A percentile compares a stretch with the other conserved stretches of the same genome.
These are phyloP conservation scores for Circinella minor DNA, from an alignment of 371 early-diverging fungal genomes.

Conservation along the genomic window DNA sequence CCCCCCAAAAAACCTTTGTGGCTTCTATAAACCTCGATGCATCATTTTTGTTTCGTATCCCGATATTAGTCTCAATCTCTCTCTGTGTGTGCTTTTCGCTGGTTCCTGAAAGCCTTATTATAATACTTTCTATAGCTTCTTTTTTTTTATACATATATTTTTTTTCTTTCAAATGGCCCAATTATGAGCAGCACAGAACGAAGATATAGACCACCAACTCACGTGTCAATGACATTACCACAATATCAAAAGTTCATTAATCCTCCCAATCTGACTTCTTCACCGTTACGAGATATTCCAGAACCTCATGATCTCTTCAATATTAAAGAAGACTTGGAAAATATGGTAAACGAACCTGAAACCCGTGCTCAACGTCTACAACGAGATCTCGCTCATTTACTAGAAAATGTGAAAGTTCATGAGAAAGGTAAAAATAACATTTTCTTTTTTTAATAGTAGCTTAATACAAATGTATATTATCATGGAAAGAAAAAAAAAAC, in stretches of 20 bases:
- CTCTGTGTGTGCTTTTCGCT: too few relatives aligned
- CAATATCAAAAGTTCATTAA: conserved; percentile 19
- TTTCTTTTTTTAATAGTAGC: too few relatives aligned
- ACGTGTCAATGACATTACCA: conserved; percentile 16
- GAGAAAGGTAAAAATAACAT: not conserved
- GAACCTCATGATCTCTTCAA: conserved; percentile 33
- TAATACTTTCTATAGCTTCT: too few relatives aligned
- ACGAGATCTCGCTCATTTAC: conserved; percentile 25
- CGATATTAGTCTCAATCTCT: too few relatives aligned
- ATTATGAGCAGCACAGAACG: conserved; percentile 8
- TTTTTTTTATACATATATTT: too few relatives aligned
- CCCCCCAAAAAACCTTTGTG: not conserved
- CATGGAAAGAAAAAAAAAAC: too few relatives aligned
- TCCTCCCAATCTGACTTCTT: conserved; percentile 16
- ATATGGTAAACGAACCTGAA: conserved; percentile 28
- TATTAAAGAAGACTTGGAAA: conserved; percentile 41
- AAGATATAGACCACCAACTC: conserved; percentile 11
- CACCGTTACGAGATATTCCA: conserved; percentile 32
- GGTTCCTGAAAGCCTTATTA: too few relatives aligned
- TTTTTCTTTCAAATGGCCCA: not conserved
- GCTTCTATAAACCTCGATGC: too few relatives aligned
- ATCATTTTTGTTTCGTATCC: too few relatives aligned
- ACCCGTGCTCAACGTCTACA: conserved; percentile 26
- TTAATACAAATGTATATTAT: too few relatives aligned
- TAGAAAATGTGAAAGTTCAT: conserved; percentile 23